phyloP scores from a whole-genome alignment of 306 rosid genomes.

The Pueraria montana region DNA sequence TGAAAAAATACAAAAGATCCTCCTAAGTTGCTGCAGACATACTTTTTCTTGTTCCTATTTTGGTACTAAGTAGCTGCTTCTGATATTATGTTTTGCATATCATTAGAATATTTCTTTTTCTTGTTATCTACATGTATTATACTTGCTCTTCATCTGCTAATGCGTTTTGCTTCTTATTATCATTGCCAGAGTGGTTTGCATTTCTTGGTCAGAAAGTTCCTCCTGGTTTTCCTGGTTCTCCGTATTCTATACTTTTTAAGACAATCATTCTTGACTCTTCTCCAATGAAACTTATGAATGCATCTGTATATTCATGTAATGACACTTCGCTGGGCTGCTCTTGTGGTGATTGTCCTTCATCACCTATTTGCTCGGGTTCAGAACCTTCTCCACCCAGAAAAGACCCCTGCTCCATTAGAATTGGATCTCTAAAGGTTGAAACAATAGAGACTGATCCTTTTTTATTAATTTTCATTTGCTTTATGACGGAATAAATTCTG shows the following conservation, averaged over 20 bases:
- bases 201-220: slow-evolving; percentile 84
- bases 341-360: slow-evolving; percentile 95
- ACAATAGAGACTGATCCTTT: slow-evolving; percentile 25
- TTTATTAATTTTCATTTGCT: slow-evolving; percentile 28
- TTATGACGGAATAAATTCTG: slow-evolving; percentile 22
- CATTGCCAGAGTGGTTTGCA: slow-evolving; percentile 82
- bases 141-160: slow-evolving; percentile 47
- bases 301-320: slow-evolving; percentile 78
- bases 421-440: slow-evolving; percentile 83
- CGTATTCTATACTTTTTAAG: slow-evolving; percentile 80
- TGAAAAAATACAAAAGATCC: not conserved
- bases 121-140: slow-evolving; percentile 35
- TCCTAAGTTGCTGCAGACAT: not conserved
- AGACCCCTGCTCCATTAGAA: slow-evolving; percentile 71
- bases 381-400: slow-evolving; percentile 80
- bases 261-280: slow-evolving; percentile 61
- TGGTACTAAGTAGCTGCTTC: slow-evolving; percentile 21
- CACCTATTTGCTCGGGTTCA: slow-evolving; percentile 72
- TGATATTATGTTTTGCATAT: slow-evolving; percentile 19
- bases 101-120: slow-evolving; percentile 27
- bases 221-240: slow-evolving; percentile 93
- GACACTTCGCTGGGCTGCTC: slow-evolving; percentile 98
- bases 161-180: slow-evolving; percentile 42
- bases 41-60: slow-evolving; percentile 36
- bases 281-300: slow-evolving; percentile 82